Percentiles rank a stretch among this genome's conserved stretches.
Evolutionary conservation across 371 early-diverging fungal genomes (phyloP).

Genomic region (Mortierella sp.): DNA sequence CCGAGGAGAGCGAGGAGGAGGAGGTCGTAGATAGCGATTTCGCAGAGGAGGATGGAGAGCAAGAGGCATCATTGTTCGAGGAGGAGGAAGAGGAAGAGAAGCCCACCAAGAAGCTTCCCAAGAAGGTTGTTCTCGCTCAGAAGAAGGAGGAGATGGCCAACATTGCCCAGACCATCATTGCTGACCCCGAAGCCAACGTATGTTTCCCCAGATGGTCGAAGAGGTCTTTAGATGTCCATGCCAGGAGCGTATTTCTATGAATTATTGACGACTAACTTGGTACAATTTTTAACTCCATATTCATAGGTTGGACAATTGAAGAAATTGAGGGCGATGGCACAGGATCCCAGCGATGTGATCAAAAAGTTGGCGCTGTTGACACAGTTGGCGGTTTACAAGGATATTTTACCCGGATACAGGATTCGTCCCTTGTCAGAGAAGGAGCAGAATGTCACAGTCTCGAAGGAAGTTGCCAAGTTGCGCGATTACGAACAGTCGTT

Average conservation of each 20-base stretch:
- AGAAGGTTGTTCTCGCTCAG: constrained; percentile 69
- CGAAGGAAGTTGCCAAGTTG: constrained; percentile 90
- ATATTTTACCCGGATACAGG: constrained; percentile 96
- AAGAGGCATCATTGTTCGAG: constrained; percentile 21
- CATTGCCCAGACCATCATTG: constrained; percentile 80
- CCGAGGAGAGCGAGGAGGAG: constrained; percentile 46
- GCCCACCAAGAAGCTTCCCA: constrained; percentile 56
- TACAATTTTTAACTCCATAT: neutral
- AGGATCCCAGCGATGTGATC: constrained; percentile 69
- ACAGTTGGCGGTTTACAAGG: constrained; percentile 91
- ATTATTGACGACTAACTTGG: neutral
- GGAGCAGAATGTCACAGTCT: constrained; percentile 82
- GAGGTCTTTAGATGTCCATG: neutral
- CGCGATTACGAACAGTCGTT: constrained; percentile 89
- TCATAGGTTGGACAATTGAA: constrained; percentile 71
- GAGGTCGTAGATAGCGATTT: constrained; percentile 46
- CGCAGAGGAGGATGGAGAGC: constrained; percentile 42
- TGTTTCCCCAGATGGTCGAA: neutral
- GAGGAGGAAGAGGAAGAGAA: constrained; percentile 32
- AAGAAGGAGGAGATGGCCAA: constrained; percentile 86
- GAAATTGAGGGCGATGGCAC: constrained; percentile 70
- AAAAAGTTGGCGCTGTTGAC: constrained; percentile 84
- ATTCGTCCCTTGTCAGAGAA: constrained; percentile 89
- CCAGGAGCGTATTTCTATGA: no score
- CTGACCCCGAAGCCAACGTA: constrained; percentile 85